Percentiles rank a stretch among this genome's conserved stretches.
These are phyloP conservation scores for Didymella sp. DNA, from an alignment of 2,329 filamentous ascomycete species.

Conservation along the genomic window DNA sequence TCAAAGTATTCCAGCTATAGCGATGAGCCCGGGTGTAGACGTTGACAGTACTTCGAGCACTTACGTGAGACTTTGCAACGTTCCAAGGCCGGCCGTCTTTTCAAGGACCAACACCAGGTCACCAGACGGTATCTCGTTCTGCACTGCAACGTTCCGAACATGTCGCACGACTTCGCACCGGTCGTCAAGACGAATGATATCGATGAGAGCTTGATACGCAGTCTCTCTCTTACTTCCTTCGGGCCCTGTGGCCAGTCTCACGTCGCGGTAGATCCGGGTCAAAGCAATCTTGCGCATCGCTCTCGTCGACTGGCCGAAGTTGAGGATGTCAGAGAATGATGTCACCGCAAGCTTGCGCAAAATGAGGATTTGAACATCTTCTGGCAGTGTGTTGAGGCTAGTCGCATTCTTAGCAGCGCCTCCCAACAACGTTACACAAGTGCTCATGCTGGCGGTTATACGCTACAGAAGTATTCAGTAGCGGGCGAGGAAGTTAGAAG, in stretches of 20 bases:
- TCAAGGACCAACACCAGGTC: slow-evolving; percentile 13
- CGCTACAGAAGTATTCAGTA: too few species aligned
- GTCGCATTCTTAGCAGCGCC: too few species aligned
- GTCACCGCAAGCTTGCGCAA: not conserved
- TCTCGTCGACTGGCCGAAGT: not conserved
- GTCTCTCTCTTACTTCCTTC: not conserved
- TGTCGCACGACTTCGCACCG: slow-evolving; percentile 10
- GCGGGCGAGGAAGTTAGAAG: too few species aligned
- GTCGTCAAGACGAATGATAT: not conserved
- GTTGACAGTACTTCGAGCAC: too few species aligned
- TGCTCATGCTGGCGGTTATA: too few species aligned
- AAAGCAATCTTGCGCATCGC: not conserved
- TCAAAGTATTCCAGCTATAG: not conserved
- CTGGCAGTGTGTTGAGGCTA: not conserved
- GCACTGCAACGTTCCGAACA: slow-evolving; percentile 14
- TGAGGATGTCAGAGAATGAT: not conserved
- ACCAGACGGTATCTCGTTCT: slow-evolving; percentile 10
- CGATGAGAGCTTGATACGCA: not conserved
- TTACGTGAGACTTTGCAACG: too few species aligned
- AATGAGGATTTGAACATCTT: not conserved
- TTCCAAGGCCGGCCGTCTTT: not conserved
- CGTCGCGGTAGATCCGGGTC: not conserved
- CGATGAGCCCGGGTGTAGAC: not conserved
- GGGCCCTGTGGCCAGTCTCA: not conserved
- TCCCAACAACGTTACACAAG: too few species aligned